Evolutionary conservation across 2,329 filamentous ascomycete genomes (phyloP).

Genomic region (Cordyceps cicadae): DNA sequence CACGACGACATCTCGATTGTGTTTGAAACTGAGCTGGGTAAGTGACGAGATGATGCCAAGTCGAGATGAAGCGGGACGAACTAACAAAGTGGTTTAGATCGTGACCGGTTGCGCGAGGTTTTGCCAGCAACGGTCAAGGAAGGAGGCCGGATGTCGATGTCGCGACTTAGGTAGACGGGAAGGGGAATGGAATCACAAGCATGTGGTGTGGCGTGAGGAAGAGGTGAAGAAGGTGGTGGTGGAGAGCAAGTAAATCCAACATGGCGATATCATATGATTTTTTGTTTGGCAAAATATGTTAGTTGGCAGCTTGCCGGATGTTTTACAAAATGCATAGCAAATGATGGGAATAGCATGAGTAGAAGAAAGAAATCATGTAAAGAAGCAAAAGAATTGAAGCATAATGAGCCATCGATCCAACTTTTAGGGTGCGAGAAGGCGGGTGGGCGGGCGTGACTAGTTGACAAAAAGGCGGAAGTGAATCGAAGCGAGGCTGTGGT

Average conservation of each 20-base stretch:
- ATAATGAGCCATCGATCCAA: neutral
- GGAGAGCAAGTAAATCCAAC: constrained; percentile 1
- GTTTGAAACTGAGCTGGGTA: constrained; percentile 73
- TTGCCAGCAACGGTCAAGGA: constrained; percentile 52
- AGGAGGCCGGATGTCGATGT: constrained; percentile 26
- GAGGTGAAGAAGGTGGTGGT: neutral
- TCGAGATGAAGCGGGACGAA: neutral
- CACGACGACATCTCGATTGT: constrained; percentile 83
- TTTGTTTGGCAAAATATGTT: neutral
- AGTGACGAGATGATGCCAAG: constrained; percentile 24
- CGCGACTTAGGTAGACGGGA: neutral
- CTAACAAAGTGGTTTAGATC: constrained; percentile 34
- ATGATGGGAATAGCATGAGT: neutral
- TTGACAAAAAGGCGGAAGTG: neutral
- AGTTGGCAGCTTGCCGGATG: neutral
- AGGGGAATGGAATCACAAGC: neutral
- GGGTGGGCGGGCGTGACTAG: neutral
- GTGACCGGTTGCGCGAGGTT: constrained; percentile 42
- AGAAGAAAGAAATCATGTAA: neutral
- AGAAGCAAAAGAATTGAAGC: neutral
- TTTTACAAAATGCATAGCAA: constrained; percentile 3
- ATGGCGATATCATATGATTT: neutral
- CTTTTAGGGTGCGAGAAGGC: neutral
- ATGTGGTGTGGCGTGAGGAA: neutral
- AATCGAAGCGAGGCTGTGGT: neutral